These are phyloP conservation scores for Neoascochyta sp. DNA, from an alignment of 2,329 filamentous ascomycete species.

Conservation along the genomic window DNA sequence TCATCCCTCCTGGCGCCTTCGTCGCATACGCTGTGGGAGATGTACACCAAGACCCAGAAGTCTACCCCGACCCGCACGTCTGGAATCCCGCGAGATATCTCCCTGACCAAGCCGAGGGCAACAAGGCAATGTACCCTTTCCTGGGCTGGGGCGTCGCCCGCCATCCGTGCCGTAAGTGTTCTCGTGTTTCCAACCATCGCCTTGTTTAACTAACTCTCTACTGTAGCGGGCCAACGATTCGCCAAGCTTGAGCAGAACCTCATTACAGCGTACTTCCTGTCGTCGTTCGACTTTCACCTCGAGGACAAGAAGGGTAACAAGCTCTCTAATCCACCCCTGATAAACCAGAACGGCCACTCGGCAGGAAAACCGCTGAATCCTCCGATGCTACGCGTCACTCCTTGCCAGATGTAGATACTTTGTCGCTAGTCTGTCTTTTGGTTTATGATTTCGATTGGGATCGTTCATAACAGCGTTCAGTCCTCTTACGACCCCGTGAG, in stretches of 20 bases:
- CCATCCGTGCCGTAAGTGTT: constrained; percentile 43
- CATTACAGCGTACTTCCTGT: constrained; percentile 49
- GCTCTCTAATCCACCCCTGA: constrained; percentile 24
- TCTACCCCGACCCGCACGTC: constrained; percentile 48
- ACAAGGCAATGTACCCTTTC: constrained; percentile 36
- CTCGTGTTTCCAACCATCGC: background rate
- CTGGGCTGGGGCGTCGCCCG: constrained; percentile 40
- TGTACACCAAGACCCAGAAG: constrained; percentile 46
- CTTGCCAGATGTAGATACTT: constrained; percentile 14
- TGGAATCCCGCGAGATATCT: constrained; percentile 53
- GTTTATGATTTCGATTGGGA: too few species aligned
- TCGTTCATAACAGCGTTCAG: too few species aligned
- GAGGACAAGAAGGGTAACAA: constrained; percentile 41
- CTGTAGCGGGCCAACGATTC: constrained; percentile 40
- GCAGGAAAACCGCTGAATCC: constrained; percentile 41
- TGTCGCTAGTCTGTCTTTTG: background rate
- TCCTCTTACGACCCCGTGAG: too few species aligned
- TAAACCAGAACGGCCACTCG: constrained; percentile 39
- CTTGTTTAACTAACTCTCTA: constrained; percentile 16
- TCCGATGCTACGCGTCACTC: constrained; percentile 41
- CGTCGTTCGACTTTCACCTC: constrained; percentile 49
- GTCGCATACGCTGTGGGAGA: constrained; percentile 49
- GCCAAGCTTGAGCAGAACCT: constrained; percentile 54
- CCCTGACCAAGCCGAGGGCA: constrained; percentile 48
- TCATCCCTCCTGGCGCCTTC: constrained; percentile 50